Evolutionary conservation across 768 basidiomycete genomes (phyloP), one percentile per base, ranked within the genome.

Genomic region (Mycena sanguinolenta): DNA sequence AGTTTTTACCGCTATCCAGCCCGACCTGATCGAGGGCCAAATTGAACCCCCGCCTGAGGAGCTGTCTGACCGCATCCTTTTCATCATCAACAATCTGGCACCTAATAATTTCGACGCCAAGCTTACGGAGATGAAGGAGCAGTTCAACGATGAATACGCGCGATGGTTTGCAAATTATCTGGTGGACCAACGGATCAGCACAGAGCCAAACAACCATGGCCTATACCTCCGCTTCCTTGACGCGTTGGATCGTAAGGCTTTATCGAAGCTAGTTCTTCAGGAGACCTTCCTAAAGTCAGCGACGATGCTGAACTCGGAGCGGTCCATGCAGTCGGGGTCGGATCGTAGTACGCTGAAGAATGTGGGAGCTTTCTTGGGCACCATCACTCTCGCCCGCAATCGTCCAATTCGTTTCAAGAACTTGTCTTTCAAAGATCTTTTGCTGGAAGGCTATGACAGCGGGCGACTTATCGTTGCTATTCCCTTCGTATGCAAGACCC

Each of bases 91-190:
- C 84, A 99, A 99, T 74, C 88, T 99, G 66, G 96, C 97, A 0
- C 94, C 95, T 13, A 94, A 86, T 79, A 99, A 99, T 78, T 97
- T 98, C 70, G 96, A 96, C 42, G 75, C 86, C 28, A 99, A 99
- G 81, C 83, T 96, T 39, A 79, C 82, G 36, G 98, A 99, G 75
- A 96, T 99, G 92, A 87, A 86, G 64, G 90, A 90, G 36, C 85
- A 94, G 65, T 97, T 97, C 81, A 88, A 93, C 54, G 93, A 96
- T 74, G 85, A 89, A 46, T 91, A 96, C 77, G 90, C 95, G 10
- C 88, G 93, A 54, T 99, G 98, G 98, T 98, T 99, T 76, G 97
- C 98, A 53, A 93, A 98, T 78, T 99, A 99, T 80, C 88, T 99
- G 57, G 96, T 99, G 39, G 95, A 97, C 76, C 95, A 98, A 77